phyloP scores from a whole-genome alignment of 441 rosid species.

The Adansonia rubrostipa region DNA sequence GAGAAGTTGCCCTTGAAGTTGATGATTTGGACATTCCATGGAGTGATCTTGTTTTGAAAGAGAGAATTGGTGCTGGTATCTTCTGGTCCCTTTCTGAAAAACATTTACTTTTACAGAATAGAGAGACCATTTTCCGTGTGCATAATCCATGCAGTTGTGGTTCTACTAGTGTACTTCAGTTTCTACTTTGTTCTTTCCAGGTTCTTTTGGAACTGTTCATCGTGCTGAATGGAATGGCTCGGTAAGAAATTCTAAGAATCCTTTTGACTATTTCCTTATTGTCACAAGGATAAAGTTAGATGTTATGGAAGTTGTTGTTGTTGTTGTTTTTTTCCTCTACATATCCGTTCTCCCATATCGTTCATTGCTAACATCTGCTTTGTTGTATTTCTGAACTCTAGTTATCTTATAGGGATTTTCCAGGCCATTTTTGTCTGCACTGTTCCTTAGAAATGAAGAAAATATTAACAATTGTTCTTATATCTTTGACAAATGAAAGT shows the following conservation, averaged over 20 bases:
- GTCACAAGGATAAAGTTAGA: neutral
- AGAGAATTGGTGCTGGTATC: constrained; percentile 97
- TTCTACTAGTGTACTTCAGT: constrained; percentile 28
- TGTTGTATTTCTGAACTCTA: neutral
- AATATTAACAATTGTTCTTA: neutral
- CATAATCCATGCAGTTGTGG: constrained; percentile 27
- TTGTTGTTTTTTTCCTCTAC: neutral
- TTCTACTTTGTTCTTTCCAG: constrained; percentile 56
- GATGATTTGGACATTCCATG: constrained; percentile 92
- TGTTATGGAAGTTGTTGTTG: neutral
- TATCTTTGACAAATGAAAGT: constrained; percentile 11
- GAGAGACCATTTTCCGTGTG: constrained; percentile 21
- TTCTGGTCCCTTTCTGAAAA: constrained; percentile 21
- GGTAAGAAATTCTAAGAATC: constrained; percentile 46
- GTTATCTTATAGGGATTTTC: neutral
- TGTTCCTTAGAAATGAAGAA: neutral
- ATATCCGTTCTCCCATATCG: constrained; percentile 15
- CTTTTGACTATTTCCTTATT: constrained; percentile 4
- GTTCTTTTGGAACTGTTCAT: constrained; percentile 98
- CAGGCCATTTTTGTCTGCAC: neutral
- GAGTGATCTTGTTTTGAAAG: constrained; percentile 87
- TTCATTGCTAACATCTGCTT: neutral
- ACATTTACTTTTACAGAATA: constrained; percentile 6
- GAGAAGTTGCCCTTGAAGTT: constrained; percentile 67
- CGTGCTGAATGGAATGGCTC: constrained; percentile 99